These are phyloP conservation scores for Chimonanthus salicifolius DNA, from an alignment of 164 flowering plant genomes.

Conservation along the genomic window DNA sequence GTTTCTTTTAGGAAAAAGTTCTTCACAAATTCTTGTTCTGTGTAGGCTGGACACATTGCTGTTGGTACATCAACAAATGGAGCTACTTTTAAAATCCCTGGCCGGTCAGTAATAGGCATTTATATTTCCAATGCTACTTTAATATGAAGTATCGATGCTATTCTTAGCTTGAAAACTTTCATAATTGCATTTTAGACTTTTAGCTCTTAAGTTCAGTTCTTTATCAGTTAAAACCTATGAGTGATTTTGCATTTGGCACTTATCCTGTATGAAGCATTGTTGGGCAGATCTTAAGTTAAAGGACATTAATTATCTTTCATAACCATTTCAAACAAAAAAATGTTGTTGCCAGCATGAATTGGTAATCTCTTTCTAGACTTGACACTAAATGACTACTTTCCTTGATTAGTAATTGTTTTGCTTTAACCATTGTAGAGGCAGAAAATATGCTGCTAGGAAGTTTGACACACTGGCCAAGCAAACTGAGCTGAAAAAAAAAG, in stretches of 20 bases:
- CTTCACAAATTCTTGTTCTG: slow-evolving; percentile 6
- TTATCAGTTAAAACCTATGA: background rate
- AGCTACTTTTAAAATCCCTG: slow-evolving; percentile 90
- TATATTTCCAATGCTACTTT: no score
- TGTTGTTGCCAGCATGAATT: no score
- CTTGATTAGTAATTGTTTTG: no score
- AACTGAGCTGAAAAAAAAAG: background rate
- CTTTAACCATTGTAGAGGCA: background rate
- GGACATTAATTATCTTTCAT: no score
- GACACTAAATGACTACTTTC: no score
- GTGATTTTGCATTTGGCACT: background rate
- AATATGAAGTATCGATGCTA: background rate
- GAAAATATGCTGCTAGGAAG: background rate
- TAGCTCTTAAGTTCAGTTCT: background rate
- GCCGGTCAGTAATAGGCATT: slow-evolving; percentile 44
- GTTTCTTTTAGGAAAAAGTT: background rate
- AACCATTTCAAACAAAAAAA: no score
- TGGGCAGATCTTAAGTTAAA: background rate
- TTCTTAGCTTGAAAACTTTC: background rate
- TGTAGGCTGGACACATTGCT: slow-evolving; percentile 77
- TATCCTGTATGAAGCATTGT: background rate
- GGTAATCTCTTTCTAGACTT: no score
- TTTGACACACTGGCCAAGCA: background rate
- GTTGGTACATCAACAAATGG: slow-evolving; percentile 99
- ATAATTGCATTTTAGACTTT: background rate